These are phyloP conservation scores for Eucalyptus marginata DNA, from an alignment of 345 rosid species.

Conservation along the genomic window DNA sequence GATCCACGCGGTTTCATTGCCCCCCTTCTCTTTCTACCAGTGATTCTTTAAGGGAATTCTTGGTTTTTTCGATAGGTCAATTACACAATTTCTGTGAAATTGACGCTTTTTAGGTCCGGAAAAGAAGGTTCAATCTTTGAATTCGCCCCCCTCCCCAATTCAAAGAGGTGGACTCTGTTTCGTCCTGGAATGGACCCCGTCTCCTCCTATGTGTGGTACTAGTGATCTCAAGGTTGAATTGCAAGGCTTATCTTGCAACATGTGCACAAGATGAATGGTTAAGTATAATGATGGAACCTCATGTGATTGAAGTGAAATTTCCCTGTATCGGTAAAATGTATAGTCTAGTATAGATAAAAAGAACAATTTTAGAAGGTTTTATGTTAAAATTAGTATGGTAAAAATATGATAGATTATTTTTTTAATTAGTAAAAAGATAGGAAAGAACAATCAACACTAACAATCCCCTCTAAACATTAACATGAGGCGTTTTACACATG, in stretches of 20 bases:
- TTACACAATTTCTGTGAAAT: too few species aligned
- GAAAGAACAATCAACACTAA: background rate
- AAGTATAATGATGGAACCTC: background rate
- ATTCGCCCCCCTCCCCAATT: background rate
- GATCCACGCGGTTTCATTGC: background rate
- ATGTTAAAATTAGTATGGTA: background rate
- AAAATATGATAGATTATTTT: too few species aligned
- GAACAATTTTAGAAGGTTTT: background rate
- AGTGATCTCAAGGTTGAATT: background rate
- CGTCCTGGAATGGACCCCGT: background rate
- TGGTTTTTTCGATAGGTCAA: too few species aligned
- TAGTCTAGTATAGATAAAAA: accelerated
- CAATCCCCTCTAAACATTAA: background rate
- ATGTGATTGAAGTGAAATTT: background rate
- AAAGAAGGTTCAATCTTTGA: too few species aligned
- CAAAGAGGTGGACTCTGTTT: background rate
- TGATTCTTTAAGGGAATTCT: background rate
- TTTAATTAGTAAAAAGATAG: too few species aligned
- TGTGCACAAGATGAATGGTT: background rate
- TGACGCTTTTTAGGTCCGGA: too few species aligned
- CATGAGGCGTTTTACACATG: background rate
- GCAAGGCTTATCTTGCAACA: accelerated
- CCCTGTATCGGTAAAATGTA: accelerated
- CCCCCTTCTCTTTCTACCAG: background rate
- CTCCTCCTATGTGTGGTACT: background rate